Evolutionary conservation across 306 rosid genomes (phyloP).

Genomic region (Castanea crenata): DNA sequence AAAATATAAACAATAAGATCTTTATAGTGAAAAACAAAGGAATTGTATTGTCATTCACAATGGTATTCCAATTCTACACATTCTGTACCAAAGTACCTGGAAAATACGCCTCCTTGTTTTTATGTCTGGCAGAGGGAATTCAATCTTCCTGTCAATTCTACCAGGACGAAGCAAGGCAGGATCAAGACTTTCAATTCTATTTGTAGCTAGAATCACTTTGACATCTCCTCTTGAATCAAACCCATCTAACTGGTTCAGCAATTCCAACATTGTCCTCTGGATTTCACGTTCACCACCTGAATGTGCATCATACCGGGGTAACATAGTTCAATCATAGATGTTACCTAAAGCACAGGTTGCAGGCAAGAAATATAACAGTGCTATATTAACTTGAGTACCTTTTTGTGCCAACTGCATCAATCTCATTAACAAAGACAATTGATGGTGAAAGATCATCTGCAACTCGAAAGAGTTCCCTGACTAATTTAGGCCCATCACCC

Average conservation of each 20-base stretch:
- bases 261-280: slow-evolving; percentile 58
- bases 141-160: slow-evolving; percentile 56
- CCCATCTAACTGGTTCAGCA: slow-evolving; percentile 61
- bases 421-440: slow-evolving; percentile 63
- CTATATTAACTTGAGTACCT: slow-evolving; percentile 38
- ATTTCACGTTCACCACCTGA: slow-evolving; percentile 69
- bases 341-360: not conserved
- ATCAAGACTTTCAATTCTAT: slow-evolving; percentile 58
- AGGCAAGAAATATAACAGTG: not conserved
- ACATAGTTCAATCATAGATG: not conserved
- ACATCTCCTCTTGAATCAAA: slow-evolving; percentile 70
- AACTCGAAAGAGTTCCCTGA: slow-evolving; percentile 65
- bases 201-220: slow-evolving; percentile 59
- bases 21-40: too few relatives aligned
- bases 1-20: too few relatives aligned
- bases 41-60: too few relatives aligned
- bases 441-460: slow-evolving; percentile 68
- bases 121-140: slow-evolving; percentile 62
- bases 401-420: slow-evolving; percentile 62
- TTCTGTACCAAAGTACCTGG: slow-evolving; percentile 27
- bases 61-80: too few relatives aligned
- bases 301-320: slow-evolving; percentile 55
- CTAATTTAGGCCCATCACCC: slow-evolving; percentile 68
- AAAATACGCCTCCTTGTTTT: slow-evolving; percentile 64
- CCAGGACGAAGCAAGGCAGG: slow-evolving; percentile 74